A percentile compares a stretch with the other conserved stretches of the same genome.
These are phyloP conservation scores for Corynascus novoguineensis DNA, from an alignment of 495 filamentous ascomycete species.

Conservation along the genomic window DNA sequence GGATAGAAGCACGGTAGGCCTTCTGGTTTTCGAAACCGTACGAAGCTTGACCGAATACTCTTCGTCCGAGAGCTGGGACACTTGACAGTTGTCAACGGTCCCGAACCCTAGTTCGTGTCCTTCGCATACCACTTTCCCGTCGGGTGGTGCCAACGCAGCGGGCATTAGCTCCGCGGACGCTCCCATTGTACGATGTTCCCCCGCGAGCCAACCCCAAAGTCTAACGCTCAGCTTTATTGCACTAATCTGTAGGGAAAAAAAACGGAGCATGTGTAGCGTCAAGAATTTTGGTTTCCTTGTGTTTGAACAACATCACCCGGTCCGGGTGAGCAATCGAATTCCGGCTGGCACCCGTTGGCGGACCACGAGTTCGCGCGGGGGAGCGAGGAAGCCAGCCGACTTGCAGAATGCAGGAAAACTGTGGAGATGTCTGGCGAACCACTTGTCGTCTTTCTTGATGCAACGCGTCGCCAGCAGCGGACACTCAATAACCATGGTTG, in stretches of 20 bases:
- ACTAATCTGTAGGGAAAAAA: not conserved
- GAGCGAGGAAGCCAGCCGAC: not conserved
- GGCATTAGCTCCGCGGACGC: not conserved
- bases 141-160: not conserved
- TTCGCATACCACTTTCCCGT: slow-evolving; percentile 2
- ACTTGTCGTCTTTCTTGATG: not conserved
- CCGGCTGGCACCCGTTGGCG: not conserved
- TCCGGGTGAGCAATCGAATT: not conserved
- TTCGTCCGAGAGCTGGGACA: too few species aligned
- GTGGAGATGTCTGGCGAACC: not conserved
- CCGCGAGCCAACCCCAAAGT: too few species aligned
- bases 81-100: not conserved
- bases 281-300: not conserved
- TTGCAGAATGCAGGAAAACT: not conserved
- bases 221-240: not conserved
- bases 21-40: too few species aligned
- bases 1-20: too few species aligned
- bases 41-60: too few species aligned
- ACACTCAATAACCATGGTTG: not conserved
- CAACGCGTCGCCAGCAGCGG: too few species aligned
- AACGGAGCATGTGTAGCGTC: not conserved
- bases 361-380: not conserved
- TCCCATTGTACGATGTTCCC: not conserved
- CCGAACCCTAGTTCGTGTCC: not conserved
- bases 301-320: not conserved